A percentile compares a stretch with the other conserved stretches of the same genome.
These are phyloP conservation scores for Lecanicillium sp. DNA, from an alignment of 2,329 filamentous ascomycete genomes.

Conservation along the genomic window DNA sequence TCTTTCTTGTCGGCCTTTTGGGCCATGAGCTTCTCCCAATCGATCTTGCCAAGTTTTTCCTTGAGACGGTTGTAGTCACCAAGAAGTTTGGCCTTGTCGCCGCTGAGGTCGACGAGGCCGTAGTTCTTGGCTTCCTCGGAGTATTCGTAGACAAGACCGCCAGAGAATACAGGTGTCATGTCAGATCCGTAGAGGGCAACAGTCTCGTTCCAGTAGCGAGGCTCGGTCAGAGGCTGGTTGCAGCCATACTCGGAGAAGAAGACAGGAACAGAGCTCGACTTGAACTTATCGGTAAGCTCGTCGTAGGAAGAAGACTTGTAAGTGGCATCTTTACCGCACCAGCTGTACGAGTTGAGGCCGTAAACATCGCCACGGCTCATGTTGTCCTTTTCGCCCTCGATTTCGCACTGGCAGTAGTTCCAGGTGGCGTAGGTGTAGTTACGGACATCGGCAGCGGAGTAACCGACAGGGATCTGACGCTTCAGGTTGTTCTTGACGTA, in stretches of 20 bases:
- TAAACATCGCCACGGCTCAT: conserved; percentile 67
- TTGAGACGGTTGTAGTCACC: conserved; percentile 69
- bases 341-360: conserved; percentile 68
- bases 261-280: conserved; percentile 60
- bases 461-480: conserved; percentile 68
- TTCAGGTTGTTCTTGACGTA: conserved; percentile 68
- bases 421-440: conserved; percentile 66
- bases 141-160: conserved; percentile 78
- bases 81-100: conserved; percentile 52
- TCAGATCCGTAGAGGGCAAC: conserved; percentile 62
- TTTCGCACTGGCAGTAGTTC: conserved; percentile 67
- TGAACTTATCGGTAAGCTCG: conserved; percentile 58
- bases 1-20: conserved; percentile 50
- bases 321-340: conserved; percentile 57
- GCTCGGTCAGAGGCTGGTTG: conserved; percentile 53
- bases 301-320: conserved; percentile 59
- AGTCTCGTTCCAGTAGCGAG: conserved; percentile 72
- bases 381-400: conserved; percentile 46
- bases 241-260: conserved; percentile 83
- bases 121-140: conserved; percentile 63
- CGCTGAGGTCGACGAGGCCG: conserved; percentile 57
- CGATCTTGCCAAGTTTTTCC: conserved; percentile 66
- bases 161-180: conserved; percentile 64
- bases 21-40: conserved; percentile 62
- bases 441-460: conserved; percentile 75